These are phyloP conservation scores for Cupressus sempervirens DNA, from an alignment of 75 land plant species.

Conservation along the genomic window DNA sequence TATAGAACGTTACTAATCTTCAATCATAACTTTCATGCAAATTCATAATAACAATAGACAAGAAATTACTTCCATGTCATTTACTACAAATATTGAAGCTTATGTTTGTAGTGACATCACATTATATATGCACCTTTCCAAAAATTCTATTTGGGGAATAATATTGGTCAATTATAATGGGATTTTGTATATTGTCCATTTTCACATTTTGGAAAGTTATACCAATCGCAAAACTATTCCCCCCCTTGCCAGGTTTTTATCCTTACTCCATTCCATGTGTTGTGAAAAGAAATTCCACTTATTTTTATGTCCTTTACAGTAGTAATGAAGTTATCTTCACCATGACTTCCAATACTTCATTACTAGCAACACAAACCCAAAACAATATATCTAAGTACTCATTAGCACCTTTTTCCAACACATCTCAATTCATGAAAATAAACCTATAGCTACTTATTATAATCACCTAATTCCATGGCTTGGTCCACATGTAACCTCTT, in stretches of 20 bases:
- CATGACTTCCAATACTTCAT: conserved; percentile 60
- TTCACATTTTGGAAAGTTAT: conserved; percentile 24
- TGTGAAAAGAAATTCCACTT: conserved; percentile 21
- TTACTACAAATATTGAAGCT: neutral
- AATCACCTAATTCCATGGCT: conserved; percentile 74
- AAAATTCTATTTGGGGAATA: conserved; percentile 25
- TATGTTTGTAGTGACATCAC: too few species aligned
- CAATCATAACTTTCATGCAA: conserved; percentile 30
- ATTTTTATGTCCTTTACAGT: conserved; percentile 51
- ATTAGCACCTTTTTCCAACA: neutral
- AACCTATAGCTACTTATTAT: neutral
- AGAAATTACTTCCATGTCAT: neutral
- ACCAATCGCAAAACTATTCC: conserved; percentile 31
- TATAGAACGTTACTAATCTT: conserved; percentile 47
- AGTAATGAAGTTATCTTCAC: conserved; percentile 19
- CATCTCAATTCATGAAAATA: neutral
- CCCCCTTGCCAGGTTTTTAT: conserved; percentile 69
- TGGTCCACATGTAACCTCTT: conserved; percentile 53
- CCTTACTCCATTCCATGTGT: conserved; percentile 58
- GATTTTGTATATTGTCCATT: conserved; percentile 41
- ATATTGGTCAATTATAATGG: conserved; percentile 47
- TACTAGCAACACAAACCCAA: neutral
- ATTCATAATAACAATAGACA: neutral
- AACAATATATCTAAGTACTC: neutral
- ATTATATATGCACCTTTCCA: neutral